phyloP scores from a whole-genome alignment of 371 early-diverging fungal species.

The Saksenaea oblongispora region DNA sequence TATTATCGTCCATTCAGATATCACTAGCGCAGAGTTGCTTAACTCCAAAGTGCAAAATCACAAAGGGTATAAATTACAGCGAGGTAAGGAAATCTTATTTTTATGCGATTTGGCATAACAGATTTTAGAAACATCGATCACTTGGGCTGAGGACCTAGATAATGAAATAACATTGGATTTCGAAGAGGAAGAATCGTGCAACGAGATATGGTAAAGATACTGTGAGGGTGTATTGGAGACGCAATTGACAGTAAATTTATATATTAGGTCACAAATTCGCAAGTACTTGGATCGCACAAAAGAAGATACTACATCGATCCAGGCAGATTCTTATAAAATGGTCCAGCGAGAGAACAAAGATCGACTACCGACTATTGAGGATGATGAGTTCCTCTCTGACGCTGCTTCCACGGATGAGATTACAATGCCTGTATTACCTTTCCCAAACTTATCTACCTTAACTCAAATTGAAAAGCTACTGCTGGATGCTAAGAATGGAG shows the following conservation, averaged over 20 bases:
- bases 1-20: constrained; percentile 56
- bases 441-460: not conserved
- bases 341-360: not conserved
- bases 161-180: constrained; percentile 82
- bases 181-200: constrained; percentile 75
- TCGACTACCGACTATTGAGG: not conserved
- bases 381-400: no score
- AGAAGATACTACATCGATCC: no score
- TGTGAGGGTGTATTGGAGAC: not conserved
- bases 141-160: constrained; percentile 77
- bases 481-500: not conserved
- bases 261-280: not conserved
- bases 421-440: not conserved
- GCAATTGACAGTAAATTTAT: not conserved
- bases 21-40: constrained; percentile 56
- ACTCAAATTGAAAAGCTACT: not conserved
- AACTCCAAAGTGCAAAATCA: constrained; percentile 56
- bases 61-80: constrained; percentile 67
- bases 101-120: not conserved
- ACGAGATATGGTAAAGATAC: not conserved
- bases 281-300: no score
- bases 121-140: constrained; percentile 69
- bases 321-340: not conserved
- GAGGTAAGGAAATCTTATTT: constrained; percentile 44
- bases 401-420: not conserved